Evolutionary conservation across 257 asterid genomes (phyloP).

Genomic region (Petunia axillaris): DNA sequence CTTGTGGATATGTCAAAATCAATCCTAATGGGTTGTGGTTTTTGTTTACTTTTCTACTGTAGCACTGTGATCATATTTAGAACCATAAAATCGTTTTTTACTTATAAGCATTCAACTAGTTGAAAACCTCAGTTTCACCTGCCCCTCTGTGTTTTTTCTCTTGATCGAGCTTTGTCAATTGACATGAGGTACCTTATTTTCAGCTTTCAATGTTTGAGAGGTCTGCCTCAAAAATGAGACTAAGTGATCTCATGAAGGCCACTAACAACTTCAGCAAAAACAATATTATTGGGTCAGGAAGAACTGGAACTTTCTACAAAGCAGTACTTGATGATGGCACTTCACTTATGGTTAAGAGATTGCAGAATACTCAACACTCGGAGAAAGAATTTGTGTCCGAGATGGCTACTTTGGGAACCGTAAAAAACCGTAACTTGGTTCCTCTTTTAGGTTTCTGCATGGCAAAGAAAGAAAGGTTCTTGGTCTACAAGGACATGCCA

Average conservation of each 20-base stretch:
- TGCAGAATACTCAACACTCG: slow-evolving; percentile 68
- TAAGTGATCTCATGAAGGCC: slow-evolving; percentile 75
- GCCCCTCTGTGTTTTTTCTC: slow-evolving; percentile 6
- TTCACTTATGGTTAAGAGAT: slow-evolving; percentile 62
- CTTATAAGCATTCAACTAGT: not conserved
- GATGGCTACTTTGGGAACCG: slow-evolving; percentile 58
- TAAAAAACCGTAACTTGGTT: slow-evolving; percentile 65
- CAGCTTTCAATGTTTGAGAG: slow-evolving; percentile 76
- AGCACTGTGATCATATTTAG: not conserved
- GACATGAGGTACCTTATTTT: slow-evolving; percentile 27
- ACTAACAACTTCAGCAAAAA: slow-evolving; percentile 64
- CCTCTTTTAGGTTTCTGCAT: slow-evolving; percentile 69
- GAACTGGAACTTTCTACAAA: slow-evolving; percentile 71
- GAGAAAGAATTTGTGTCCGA: slow-evolving; percentile 66
- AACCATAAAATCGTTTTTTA: not conserved
- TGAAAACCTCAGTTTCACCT: not conserved
- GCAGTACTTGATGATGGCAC: slow-evolving; percentile 67
- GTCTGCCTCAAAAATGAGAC: slow-evolving; percentile 63
- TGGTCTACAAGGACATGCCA: slow-evolving; percentile 62
- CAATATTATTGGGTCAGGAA: slow-evolving; percentile 62
- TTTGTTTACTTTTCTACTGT: not conserved
- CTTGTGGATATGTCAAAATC: not conserved
- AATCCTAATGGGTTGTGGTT: not conserved
- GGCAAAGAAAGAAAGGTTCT: slow-evolving; percentile 61
- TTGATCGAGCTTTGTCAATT: slow-evolving; percentile 16